phyloP scores from a whole-genome alignment of 257 asterid genomes.

The Gentiana dahurica region DNA sequence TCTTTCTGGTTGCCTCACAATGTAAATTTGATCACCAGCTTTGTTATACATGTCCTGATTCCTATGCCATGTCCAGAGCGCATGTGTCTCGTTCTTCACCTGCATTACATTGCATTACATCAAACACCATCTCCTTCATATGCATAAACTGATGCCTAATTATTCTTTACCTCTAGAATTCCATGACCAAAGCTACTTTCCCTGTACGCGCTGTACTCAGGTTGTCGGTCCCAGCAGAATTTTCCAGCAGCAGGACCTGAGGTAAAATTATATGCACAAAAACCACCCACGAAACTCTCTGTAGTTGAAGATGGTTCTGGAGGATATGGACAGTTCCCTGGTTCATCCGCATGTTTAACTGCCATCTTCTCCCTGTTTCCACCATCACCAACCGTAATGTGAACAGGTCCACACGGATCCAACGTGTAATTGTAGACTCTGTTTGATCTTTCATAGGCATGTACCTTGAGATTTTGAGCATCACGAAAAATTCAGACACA shows the following conservation, averaged over 20 bases:
- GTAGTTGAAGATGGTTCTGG: conserved; percentile 72
- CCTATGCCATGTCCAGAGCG: conserved; percentile 94
- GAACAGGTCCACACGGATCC: conserved; percentile 81
- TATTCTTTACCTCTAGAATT: conserved; percentile 52
- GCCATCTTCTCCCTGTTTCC: conserved; percentile 93
- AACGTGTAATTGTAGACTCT: conserved; percentile 80
- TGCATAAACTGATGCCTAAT: background rate
- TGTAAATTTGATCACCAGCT: conserved; percentile 69
- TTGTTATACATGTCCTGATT: conserved; percentile 73
- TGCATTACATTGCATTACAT: conserved; percentile 13
- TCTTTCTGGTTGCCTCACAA: conserved; percentile 69
- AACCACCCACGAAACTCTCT: conserved; percentile 71
- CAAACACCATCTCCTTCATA: background rate
- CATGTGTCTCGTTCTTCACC: conserved; percentile 85
- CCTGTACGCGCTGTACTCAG: conserved; percentile 83
- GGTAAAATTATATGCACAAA: conserved; percentile 69
- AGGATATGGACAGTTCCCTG: conserved; percentile 74
- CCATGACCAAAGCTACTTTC: conserved; percentile 97
- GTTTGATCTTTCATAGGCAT: conserved; percentile 92
- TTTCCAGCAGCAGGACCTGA: conserved; percentile 87
- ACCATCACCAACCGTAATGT: conserved; percentile 86
- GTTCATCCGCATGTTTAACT: conserved; percentile 54
- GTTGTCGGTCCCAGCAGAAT: conserved; percentile 90
- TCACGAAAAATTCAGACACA: background rate
- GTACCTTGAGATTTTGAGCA: conserved; percentile 40